A percentile compares a stretch with the other conserved stretches of the same genome.
phyloP scores from a whole-genome alignment of 1,284 basidiomycete genomes.

The Cryptococcus wingfieldii region DNA sequence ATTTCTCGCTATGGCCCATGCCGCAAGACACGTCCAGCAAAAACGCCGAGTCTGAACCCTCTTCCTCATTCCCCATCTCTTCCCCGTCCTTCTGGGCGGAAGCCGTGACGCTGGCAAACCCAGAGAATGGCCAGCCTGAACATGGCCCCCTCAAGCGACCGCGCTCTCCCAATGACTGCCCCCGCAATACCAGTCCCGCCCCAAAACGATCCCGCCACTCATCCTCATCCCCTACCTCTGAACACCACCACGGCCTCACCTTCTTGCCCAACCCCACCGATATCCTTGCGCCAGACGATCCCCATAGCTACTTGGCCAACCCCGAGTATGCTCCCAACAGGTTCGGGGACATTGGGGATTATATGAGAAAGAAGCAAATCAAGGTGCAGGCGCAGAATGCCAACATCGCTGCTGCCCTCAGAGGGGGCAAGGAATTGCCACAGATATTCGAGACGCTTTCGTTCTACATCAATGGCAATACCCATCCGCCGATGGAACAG shows the following conservation, averaged over 20 bases:
- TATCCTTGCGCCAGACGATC: conserved; percentile 15
- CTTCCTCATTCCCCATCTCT: conserved; percentile 31
- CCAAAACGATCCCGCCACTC: conserved; percentile 9
- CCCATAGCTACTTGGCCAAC: conserved; percentile 35
- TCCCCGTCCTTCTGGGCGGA: conserved; percentile 37
- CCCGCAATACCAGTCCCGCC: not conserved
- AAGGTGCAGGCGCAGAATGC: conserved; percentile 84
- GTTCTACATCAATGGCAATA: conserved; percentile 90
- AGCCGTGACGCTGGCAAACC: conserved; percentile 16
- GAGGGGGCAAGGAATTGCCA: conserved; percentile 35
- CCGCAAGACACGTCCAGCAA: not conserved
- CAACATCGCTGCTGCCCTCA: conserved; percentile 52
- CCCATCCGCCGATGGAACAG: conserved; percentile 79
- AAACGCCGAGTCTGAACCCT: not conserved
- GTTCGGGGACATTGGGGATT: conserved; percentile 80
- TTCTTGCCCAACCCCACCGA: conserved; percentile 32
- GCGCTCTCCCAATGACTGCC: not conserved
- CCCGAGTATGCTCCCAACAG: conserved; percentile 67
- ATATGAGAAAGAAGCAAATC: conserved; percentile 82
- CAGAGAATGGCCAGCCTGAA: not conserved
- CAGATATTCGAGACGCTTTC: conserved; percentile 66
- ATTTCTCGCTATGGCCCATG: not conserved
- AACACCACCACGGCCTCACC: conserved; percentile 17
- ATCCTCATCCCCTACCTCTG: conserved; percentile 2
- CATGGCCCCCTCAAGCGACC: not conserved